A percentile compares a stretch with the other conserved stretches of the same genome.
phyloP scores from a whole-genome alignment of 768 basidiomycete genomes.

The Epithele typhae region DNA sequence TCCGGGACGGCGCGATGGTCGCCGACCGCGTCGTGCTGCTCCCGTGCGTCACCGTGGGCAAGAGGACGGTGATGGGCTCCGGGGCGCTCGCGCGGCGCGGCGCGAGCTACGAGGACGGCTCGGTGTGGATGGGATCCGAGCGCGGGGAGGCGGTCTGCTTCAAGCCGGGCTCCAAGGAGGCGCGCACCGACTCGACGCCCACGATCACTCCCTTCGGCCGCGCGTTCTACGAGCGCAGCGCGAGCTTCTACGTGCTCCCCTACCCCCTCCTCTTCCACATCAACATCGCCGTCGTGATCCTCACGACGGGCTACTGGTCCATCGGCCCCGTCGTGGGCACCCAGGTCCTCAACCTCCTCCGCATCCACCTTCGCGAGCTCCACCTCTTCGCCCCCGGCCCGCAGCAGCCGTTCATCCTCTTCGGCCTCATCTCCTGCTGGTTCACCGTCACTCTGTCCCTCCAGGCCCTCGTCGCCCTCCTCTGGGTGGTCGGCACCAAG shows the following conservation, averaged over 20 bases:
- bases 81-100: slow-evolving; percentile 43
- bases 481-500: slow-evolving; percentile 40
- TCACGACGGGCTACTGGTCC: slow-evolving; percentile 40
- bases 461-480: slow-evolving; percentile 34
- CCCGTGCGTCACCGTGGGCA: slow-evolving; percentile 37
- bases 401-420: slow-evolving; percentile 38
- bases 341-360: slow-evolving; percentile 33
- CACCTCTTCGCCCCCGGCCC: slow-evolving; percentile 33
- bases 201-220: slow-evolving; percentile 36
- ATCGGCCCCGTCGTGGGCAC: slow-evolving; percentile 35
- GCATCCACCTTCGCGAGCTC: slow-evolving; percentile 27
- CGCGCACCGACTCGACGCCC: slow-evolving; percentile 23
- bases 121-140: slow-evolving; percentile 46
- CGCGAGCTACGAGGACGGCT: slow-evolving; percentile 37
- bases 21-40: slow-evolving; percentile 46
- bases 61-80: slow-evolving; percentile 41
- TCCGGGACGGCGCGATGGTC: slow-evolving; percentile 46
- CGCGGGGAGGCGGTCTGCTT: slow-evolving; percentile 32
- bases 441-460: slow-evolving; percentile 36
- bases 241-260: slow-evolving; percentile 38
- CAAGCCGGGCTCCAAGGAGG: slow-evolving; percentile 18
- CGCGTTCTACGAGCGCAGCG: slow-evolving; percentile 38
- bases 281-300: slow-evolving; percentile 33
- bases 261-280: slow-evolving; percentile 33
- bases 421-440: slow-evolving; percentile 33